These are phyloP conservation scores for Zygoascus flipseniorum DNA, from an alignment of 805 yeast species.

Conservation along the genomic window DNA sequence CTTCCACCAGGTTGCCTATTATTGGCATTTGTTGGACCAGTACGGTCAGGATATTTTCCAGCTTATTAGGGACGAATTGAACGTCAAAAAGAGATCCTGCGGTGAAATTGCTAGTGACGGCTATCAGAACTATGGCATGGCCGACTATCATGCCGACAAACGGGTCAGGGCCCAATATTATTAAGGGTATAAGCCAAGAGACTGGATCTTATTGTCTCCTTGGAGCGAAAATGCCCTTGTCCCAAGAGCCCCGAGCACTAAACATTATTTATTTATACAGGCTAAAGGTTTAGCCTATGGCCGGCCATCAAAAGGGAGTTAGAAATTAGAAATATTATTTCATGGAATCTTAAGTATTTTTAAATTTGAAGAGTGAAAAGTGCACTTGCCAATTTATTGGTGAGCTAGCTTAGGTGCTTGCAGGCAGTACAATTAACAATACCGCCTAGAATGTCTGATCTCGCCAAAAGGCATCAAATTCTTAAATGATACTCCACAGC, in stretches of 20 bases:
- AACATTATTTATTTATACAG: too few relatives aligned
- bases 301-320: too few relatives aligned
- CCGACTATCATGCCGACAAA: background rate
- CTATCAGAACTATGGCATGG: background rate
- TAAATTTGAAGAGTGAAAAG: too few relatives aligned
- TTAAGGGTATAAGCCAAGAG: background rate
- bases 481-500: too few relatives aligned
- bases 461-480: too few relatives aligned
- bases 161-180: background rate
- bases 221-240: background rate
- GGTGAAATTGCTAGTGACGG: background rate
- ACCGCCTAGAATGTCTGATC: too few relatives aligned
- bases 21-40: conserved; percentile 25
- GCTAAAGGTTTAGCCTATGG: too few relatives aligned
- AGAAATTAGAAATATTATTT: too few relatives aligned
- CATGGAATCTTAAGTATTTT: too few relatives aligned
- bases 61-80: conserved; percentile 17
- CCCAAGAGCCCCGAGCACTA: background rate
- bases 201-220: background rate
- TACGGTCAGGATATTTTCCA: conserved; percentile 23
- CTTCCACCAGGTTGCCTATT: conserved; percentile 19
- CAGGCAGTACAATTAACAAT: too few relatives aligned
- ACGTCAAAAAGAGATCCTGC: conserved; percentile 14
- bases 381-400: too few relatives aligned
- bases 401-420: too few relatives aligned